Percentiles rank a stretch among this genome's conserved stretches.
These are phyloP conservation scores for Ophiostoma sp. DNA, from an alignment of 2,329 filamentous ascomycete genomes.

Conservation along the genomic window DNA sequence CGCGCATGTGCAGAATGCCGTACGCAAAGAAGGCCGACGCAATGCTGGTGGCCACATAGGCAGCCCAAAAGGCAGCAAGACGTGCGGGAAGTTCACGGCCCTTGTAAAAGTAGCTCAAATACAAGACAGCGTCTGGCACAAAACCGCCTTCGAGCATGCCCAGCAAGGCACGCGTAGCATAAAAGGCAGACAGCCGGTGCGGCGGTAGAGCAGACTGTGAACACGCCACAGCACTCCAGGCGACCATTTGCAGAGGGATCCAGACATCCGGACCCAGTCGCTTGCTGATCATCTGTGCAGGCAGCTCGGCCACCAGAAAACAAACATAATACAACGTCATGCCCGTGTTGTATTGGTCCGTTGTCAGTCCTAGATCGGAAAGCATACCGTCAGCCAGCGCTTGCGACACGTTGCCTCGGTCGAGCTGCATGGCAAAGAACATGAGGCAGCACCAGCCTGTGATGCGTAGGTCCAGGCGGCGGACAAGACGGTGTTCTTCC, in stretches of 20 bases:
- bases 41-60: conserved; percentile 37
- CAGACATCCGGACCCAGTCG: conserved; percentile 42
- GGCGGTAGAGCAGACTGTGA: conserved; percentile 37
- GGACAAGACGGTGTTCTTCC: conserved; percentile 57
- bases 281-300: conserved; percentile 63
- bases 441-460: conserved; percentile 39
- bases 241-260: conserved; percentile 40
- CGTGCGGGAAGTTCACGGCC: conserved; percentile 37
- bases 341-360: conserved; percentile 53
- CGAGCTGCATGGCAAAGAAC: conserved; percentile 42
- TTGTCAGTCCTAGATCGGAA: conserved; percentile 36
- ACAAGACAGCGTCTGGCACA: conserved; percentile 39
- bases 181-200: conserved; percentile 34
- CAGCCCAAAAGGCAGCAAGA: conserved; percentile 39
- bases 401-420: conserved; percentile 41
- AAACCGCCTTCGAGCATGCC: conserved; percentile 39
- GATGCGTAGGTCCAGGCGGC: conserved; percentile 44
- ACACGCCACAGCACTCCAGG: conserved; percentile 38
- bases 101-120: conserved; percentile 41
- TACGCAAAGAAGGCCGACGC: conserved; percentile 39
- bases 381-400: conserved; percentile 41
- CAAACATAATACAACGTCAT: conserved; percentile 55
- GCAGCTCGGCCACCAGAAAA: conserved; percentile 59
- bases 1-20: conserved; percentile 39
- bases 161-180: conserved; percentile 33